These are phyloP conservation scores for Macrolepiota albuminosa DNA, from an alignment of 768 basidiomycete genomes.

Conservation along the genomic window DNA sequence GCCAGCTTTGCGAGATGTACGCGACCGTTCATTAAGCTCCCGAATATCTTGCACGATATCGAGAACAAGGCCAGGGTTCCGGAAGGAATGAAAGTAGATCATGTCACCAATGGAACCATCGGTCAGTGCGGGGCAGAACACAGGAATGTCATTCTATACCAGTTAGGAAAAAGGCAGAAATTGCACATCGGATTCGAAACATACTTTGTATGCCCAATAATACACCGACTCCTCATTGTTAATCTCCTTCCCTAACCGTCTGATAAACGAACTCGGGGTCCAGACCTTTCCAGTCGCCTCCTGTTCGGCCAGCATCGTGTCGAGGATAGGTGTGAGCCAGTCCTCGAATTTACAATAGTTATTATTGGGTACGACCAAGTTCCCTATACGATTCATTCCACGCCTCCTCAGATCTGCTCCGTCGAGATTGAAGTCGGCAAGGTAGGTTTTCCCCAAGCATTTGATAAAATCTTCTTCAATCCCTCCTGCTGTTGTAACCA, in stretches of 20 bases:
- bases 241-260: slow-evolving; percentile 93
- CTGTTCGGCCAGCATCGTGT: slow-evolving; percentile 88
- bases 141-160: slow-evolving; percentile 89
- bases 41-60: slow-evolving; percentile 97
- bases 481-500: slow-evolving; percentile 97
- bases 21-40: slow-evolving; percentile 80
- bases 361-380: slow-evolving; percentile 93
- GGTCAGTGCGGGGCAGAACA: slow-evolving; percentile 97
- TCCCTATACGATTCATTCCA: slow-evolving; percentile 98
- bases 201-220: slow-evolving; percentile 98
- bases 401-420: slow-evolving; percentile 81
- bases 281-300: slow-evolving; percentile 63
- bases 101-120: slow-evolving; percentile 99
- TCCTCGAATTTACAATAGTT: slow-evolving; percentile 99
- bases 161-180: slow-evolving; percentile 6
- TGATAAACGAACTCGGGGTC: slow-evolving; percentile 94
- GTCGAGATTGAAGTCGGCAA: slow-evolving; percentile 89
- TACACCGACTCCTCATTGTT: slow-evolving; percentile 96
- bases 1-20: slow-evolving; percentile 88
- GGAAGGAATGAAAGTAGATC: slow-evolving; percentile 98
- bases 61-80: slow-evolving; percentile 74
- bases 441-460: slow-evolving; percentile 94
- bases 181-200: slow-evolving; percentile 16
- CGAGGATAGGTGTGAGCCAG: slow-evolving; percentile 94
- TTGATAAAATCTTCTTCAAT: slow-evolving; percentile 99